These are phyloP conservation scores for Tremella fuciformis DNA, from an alignment of 768 basidiomycete species.

Conservation along the genomic window DNA sequence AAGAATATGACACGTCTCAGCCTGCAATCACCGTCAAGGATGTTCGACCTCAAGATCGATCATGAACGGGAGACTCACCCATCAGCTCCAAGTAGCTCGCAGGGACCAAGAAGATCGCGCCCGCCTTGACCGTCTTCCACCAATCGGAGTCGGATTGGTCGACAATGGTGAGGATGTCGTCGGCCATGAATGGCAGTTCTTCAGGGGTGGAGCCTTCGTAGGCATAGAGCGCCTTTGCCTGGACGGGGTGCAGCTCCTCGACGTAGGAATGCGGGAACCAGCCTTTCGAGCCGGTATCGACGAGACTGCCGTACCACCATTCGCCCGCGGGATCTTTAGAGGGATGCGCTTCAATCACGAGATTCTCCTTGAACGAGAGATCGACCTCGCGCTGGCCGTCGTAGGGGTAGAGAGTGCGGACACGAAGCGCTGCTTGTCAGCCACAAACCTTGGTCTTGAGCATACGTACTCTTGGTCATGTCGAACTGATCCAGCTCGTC, in stretches of 20 bases:
- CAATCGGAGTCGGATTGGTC: conserved; percentile 82
- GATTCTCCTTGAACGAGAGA: conserved; percentile 75
- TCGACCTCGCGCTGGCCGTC: conserved; percentile 84
- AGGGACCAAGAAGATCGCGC: conserved; percentile 83
- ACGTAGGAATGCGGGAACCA: conserved; percentile 91
- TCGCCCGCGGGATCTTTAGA: conserved; percentile 75
- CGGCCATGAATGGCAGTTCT: conserved; percentile 81
- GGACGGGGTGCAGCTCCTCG: conserved; percentile 60
- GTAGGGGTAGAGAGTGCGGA: conserved; percentile 78
- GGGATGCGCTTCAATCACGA: conserved; percentile 74
- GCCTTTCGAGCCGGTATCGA: conserved; percentile 67
- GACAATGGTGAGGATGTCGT: conserved; percentile 71
- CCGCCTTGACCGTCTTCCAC: conserved; percentile 92
- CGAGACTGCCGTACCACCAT: conserved; percentile 85
- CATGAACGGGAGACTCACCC: conserved; percentile 70
- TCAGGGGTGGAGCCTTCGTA: conserved; percentile 70
- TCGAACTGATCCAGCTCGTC: conserved; percentile 54
- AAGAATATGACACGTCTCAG: conserved; percentile 59
- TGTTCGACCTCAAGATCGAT: conserved; percentile 8
- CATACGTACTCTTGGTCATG: conserved; percentile 46
- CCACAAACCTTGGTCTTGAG: neutral
- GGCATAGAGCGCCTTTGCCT: conserved; percentile 75
- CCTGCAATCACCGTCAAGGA: conserved; percentile 57
- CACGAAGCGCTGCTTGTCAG: conserved; percentile 62
- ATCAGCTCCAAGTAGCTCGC: conserved; percentile 83